Percentiles rank a stretch among this genome's conserved stretches.
Evolutionary conservation across 352 stramenopile genomes (phyloP).

Genomic region (Elongisporangium undulatum): DNA sequence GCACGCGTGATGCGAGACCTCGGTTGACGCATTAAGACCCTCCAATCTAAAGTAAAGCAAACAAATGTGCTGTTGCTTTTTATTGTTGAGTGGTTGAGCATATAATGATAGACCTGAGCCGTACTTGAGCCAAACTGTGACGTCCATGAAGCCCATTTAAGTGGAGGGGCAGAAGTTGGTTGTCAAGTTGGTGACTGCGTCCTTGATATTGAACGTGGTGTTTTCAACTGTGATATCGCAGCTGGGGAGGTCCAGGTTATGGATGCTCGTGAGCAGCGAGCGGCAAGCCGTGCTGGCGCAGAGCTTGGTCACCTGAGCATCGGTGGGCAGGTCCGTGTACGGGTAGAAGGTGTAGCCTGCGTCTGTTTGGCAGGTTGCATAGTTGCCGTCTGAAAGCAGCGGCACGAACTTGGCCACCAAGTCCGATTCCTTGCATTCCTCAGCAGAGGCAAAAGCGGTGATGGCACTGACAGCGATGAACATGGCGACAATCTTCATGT

Average conservation of each 20-base stretch:
- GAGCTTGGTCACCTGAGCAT: conserved; percentile 11
- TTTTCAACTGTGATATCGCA: conserved; percentile 18
- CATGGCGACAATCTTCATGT: conserved; percentile 13
- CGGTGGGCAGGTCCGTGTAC: conserved; percentile 15
- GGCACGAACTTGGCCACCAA: conserved; percentile 16
- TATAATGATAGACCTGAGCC: no score
- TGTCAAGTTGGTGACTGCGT: conserved; percentile 10
- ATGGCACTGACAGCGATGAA: conserved; percentile 10
- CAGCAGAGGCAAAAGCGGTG: conserved; percentile 3
- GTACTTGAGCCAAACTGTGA: no score
- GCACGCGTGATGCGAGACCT: no score
- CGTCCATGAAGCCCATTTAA: conserved; percentile 6
- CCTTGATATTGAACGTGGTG: conserved; percentile 18
- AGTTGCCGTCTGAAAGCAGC: conserved; percentile 15
- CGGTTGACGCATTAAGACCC: no score
- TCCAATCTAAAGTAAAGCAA: no score
- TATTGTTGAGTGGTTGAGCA: no score
- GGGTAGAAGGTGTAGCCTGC: conserved; percentile 21
- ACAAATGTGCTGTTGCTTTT: no score
- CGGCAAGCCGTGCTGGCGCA: conserved; percentile 19
- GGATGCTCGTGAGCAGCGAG: conserved; percentile 12
- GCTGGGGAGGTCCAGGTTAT: conserved; percentile 15
- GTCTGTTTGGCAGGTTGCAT: conserved; percentile 1
- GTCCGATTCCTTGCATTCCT: conserved; percentile 10
- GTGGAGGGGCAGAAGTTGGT: conserved; percentile 1